Evolutionary conservation across 805 yeast species (phyloP).

Genomic region (Ogataea nitratoaversa): DNA sequence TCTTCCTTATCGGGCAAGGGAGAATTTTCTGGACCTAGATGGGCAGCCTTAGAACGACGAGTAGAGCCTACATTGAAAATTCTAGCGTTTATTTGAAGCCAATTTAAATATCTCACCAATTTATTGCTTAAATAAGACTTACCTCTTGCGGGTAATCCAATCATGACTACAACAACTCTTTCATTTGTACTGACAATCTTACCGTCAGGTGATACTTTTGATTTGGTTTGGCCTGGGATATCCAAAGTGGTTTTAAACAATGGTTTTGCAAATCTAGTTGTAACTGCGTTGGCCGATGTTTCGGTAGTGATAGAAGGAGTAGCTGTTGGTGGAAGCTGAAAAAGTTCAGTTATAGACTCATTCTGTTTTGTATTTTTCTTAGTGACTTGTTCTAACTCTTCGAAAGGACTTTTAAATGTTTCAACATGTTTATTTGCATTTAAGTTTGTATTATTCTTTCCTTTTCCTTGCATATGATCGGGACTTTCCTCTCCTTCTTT

Average conservation of each 20-base stretch:
- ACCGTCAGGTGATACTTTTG: conserved; percentile 76
- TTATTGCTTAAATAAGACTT: conserved; percentile 92
- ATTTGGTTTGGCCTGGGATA: conserved; percentile 86
- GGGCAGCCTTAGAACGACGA: conserved; percentile 65
- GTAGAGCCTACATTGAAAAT: conserved; percentile 97
- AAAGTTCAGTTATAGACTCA: conserved; percentile 16
- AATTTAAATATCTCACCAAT: conserved; percentile 82
- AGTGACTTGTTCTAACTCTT: conserved; percentile 15
- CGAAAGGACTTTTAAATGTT: conserved; percentile 9
- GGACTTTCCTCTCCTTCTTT: conserved; percentile 5
- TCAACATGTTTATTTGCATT: neutral
- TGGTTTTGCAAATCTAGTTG: conserved; percentile 1
- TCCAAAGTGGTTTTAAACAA: conserved; percentile 62
- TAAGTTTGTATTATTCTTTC: neutral
- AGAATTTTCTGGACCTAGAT: conserved; percentile 63
- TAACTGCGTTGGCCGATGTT: neutral
- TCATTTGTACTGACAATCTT: conserved; percentile 53
- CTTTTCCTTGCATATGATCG: neutral
- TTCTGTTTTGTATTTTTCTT: conserved; percentile 23
- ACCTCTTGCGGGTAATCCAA: conserved; percentile 93
- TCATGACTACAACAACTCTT: conserved; percentile 91
- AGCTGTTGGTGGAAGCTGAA: neutral
- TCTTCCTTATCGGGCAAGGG: conserved; percentile 48
- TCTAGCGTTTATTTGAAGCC: conserved; percentile 87
- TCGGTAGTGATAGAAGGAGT: neutral